Base-by-base conservation (phyloP, 345 rosid genomes). In the Gossypium herbaceum region DNA sequence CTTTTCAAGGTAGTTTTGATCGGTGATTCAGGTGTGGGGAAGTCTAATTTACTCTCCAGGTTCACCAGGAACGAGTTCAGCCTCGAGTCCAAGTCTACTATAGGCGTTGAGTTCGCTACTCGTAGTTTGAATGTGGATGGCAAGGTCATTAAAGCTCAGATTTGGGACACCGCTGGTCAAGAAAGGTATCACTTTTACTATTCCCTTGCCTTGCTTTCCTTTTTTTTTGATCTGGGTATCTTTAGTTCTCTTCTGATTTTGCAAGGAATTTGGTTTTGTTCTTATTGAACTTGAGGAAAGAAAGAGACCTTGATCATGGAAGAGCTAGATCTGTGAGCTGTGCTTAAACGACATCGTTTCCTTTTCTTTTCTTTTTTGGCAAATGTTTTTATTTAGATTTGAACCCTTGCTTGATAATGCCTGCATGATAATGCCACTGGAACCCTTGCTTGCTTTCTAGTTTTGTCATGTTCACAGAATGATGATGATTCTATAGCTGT, bases 161-260 rank as follows among this genome's bases (percentile, higher is more conserved):
- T 93, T 91, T 93, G 98, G 98, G 98, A 93, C 76, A 93, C 98
- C 62, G 98, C 98, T 82, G 98, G 98, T 62, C 97, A 93, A 79
- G 98, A 93, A 72, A 93, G 98, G 97, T 90, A 44, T 41, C 74
- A 29, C 51, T 20, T 82, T 71, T 76, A 2, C 22, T 12, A 27
- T 43, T 59, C 16, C 41, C 25, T 68, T 65, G 8, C 69, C 50
- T 39, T 71, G 24, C 45, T 77, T 73, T 45, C 39, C 39, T 20
- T 27, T 25, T 62, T n/a, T 58, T 20, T 47, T 57, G 60, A 77
- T 80, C 71, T 77, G 81, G 65, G 47, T 74, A 7, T 72, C 27
- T 24, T 51, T 79, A 20, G 19, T 77, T 51, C 24, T 68, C 41
- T 20, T 27, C 72, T 68, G 54, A 12, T 50, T 34, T 34, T 34